phyloP scores from a whole-genome alignment of 129 eudicot species.

The Lactuca sativa region DNA sequence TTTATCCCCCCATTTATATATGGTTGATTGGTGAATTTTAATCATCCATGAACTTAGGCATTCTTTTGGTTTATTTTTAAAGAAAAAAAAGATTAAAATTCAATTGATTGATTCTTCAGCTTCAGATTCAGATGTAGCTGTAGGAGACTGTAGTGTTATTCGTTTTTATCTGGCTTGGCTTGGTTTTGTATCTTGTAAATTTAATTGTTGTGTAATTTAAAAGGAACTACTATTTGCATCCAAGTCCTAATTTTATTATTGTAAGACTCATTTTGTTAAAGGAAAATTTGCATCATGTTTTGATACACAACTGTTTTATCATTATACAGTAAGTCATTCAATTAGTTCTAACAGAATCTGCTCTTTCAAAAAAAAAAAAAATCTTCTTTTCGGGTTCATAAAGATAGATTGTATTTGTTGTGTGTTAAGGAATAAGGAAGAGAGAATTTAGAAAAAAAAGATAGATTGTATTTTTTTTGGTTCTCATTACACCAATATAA shows the following conservation, averaged over 20 bases:
- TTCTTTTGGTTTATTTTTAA: constrained; percentile 31
- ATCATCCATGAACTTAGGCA: constrained; percentile 31
- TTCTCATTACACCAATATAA: too few relatives aligned
- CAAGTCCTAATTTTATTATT: neutral
- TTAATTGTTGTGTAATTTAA: constrained; percentile 40
- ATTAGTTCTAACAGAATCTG: too few relatives aligned
- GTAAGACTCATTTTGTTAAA: constrained; percentile 19
- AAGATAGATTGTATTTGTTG: too few relatives aligned
- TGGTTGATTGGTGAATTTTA: constrained; percentile 33
- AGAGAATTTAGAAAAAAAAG: too few relatives aligned
- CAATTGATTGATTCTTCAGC: constrained; percentile 51
- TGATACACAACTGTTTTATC: too few relatives aligned
- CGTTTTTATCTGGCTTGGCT: constrained; percentile 25
- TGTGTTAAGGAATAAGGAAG: too few relatives aligned
- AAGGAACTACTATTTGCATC: constrained; percentile 5
- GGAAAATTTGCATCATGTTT: neutral
- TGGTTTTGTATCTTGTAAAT: constrained; percentile 48
- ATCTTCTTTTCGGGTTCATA: too few relatives aligned
- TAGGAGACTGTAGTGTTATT: constrained; percentile 10
- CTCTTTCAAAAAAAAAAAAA: too few relatives aligned
- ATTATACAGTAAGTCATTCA: too few relatives aligned
- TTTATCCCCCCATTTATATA: constrained; percentile 15
- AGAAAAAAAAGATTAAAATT: constrained; percentile 20
- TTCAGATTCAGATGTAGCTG: constrained; percentile 18
- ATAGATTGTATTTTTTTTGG: too few relatives aligned